phyloP scores from a whole-genome alignment of 2,329 filamentous ascomycete genomes.

The Periconia macrospinosa region DNA sequence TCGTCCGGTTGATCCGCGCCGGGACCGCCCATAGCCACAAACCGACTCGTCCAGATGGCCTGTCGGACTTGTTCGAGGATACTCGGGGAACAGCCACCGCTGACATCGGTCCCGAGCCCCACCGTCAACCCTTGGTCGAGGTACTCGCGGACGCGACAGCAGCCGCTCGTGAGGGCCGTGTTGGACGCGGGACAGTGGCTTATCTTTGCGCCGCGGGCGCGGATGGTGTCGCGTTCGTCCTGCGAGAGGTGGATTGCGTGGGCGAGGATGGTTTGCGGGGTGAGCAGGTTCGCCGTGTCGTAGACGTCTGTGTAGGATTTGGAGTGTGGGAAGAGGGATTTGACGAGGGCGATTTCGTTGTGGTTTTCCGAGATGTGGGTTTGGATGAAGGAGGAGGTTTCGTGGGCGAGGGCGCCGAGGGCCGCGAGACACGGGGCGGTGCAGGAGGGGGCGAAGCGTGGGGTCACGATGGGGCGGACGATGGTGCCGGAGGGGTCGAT shows the following conservation, averaged over 20 bases:
- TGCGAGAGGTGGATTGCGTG: slow-evolving; percentile 78
- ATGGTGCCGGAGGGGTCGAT: slow-evolving; percentile 69
- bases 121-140: slow-evolving; percentile 75
- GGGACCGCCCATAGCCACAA: slow-evolving; percentile 60
- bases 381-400: slow-evolving; percentile 71
- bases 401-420: slow-evolving; percentile 66
- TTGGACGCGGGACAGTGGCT: slow-evolving; percentile 90
- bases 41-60: slow-evolving; percentile 75
- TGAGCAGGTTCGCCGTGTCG: slow-evolving; percentile 71
- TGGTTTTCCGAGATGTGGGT: slow-evolving; percentile 89
- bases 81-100: slow-evolving; percentile 80
- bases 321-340: slow-evolving; percentile 66
- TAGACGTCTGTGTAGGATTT: slow-evolving; percentile 77
- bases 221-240: slow-evolving; percentile 68
- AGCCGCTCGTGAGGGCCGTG: slow-evolving; percentile 76
- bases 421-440: slow-evolving; percentile 57
- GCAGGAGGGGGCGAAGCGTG: slow-evolving; percentile 63
- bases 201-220: slow-evolving; percentile 64
- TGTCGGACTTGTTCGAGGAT: slow-evolving; percentile 83
- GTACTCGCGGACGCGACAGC: slow-evolving; percentile 73
- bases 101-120: slow-evolving; percentile 88
- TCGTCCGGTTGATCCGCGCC: slow-evolving; percentile 26
- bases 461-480: slow-evolving; percentile 79
- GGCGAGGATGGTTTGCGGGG: slow-evolving; percentile 74
- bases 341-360: slow-evolving; percentile 72